Conservation (phyloP, 257 asterid genomes). For the Gynochthodes officinalis region DNA sequence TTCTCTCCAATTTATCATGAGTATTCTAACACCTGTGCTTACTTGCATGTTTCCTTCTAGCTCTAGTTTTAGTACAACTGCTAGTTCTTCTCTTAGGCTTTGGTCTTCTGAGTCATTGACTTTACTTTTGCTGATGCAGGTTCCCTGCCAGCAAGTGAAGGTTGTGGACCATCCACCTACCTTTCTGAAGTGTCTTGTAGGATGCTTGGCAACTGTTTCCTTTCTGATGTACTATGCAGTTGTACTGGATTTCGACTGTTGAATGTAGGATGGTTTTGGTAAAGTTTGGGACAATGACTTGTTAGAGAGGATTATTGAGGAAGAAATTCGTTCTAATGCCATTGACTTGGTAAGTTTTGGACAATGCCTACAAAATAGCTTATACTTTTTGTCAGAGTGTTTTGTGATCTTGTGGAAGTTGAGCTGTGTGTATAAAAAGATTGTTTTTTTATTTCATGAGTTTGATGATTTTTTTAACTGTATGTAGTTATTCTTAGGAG, state of each 20-base stretch:
- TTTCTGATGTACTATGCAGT: not conserved
- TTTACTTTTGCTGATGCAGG: constrained; percentile 40
- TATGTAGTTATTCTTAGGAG: not conserved
- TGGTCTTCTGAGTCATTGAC: constrained; percentile 15
- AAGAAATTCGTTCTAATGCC: constrained; percentile 41
- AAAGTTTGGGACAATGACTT: constrained; percentile 53
- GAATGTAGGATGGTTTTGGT: constrained; percentile 82
- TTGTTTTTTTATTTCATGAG: not conserved
- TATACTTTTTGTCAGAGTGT: constrained; percentile 6
- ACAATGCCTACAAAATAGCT: not conserved
- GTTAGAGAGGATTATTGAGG: constrained; percentile 49
- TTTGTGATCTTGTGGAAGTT: not conserved
- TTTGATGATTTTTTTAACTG: not conserved
- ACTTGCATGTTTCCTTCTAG: constrained; percentile 1
- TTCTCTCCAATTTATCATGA: not conserved
- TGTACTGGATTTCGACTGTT: constrained; percentile 1
- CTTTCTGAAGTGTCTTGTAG: constrained; percentile 16
- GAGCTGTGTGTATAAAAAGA: not conserved
- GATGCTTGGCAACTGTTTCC: constrained; percentile 3
- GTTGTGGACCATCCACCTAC: constrained; percentile 85
- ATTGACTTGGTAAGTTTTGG: constrained; percentile 57
- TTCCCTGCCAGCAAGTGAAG: constrained; percentile 67
- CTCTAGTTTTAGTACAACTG: not conserved
- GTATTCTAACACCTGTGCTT: not conserved
- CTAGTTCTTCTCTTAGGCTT: constrained; percentile 9